Evolutionary conservation across 2,329 filamentous ascomycete species (phyloP).

Genomic region (Diaporthe humulicola): DNA sequence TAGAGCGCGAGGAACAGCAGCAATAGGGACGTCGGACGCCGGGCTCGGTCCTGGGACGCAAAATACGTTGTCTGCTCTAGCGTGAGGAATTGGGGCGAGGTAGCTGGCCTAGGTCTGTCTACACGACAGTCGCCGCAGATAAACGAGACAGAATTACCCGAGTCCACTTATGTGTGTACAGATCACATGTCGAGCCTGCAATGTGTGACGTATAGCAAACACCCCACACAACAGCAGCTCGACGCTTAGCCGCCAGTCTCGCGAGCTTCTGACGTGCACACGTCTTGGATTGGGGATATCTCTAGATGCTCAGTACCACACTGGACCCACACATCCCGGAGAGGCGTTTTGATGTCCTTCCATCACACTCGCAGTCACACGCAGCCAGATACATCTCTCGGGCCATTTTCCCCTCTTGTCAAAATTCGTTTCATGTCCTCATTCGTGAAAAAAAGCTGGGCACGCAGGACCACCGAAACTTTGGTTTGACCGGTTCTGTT

Average conservation of each 20-base stretch:
- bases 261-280: neutral
- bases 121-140: neutral
- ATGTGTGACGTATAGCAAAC: slow-evolving; percentile 11
- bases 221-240: neutral
- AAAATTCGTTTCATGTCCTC: slow-evolving; percentile 33
- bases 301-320: slow-evolving; percentile 4
- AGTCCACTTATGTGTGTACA: slow-evolving; percentile 1
- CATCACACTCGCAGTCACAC: slow-evolving; percentile 15
- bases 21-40: slow-evolving; percentile 11
- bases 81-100: neutral
- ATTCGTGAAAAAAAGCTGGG: slow-evolving; percentile 25
- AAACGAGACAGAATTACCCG: neutral
- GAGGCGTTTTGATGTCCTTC: slow-evolving; percentile 2
- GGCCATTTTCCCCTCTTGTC: slow-evolving; percentile 6
- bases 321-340: slow-evolving; percentile 20
- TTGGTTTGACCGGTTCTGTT: slow-evolving; percentile 37
- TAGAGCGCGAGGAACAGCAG: slow-evolving; percentile 66
- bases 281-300: slow-evolving; percentile 9
- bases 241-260: neutral
- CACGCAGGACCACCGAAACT: slow-evolving; percentile 20
- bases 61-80: neutral
- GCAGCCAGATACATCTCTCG: slow-evolving; percentile 1
- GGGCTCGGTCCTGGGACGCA: neutral
- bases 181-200: slow-evolving; percentile 18
- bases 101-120: neutral